A percentile compares a stretch with the other conserved stretches of the same genome.
Conservation (phyloP, 805 yeast species). For the Yamadazyma scolyti region DNA sequence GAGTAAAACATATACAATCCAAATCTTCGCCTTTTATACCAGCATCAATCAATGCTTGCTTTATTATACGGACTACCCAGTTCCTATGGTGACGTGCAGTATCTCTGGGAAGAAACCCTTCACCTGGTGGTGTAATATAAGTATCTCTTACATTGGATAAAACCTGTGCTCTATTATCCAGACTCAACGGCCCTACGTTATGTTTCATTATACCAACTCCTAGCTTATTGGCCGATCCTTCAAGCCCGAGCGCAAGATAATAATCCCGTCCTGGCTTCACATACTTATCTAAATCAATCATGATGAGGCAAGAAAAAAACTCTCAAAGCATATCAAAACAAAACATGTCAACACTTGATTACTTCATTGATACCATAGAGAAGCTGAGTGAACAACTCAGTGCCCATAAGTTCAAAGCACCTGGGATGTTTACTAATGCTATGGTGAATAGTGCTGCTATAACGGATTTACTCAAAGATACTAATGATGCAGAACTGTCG, state of each 20-base stretch:
- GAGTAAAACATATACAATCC: slow-evolving; percentile 88
- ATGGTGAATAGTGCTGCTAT: slow-evolving; percentile 49
- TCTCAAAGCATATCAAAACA: slow-evolving; percentile 1
- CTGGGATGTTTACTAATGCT: slow-evolving; percentile 68
- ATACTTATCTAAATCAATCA: slow-evolving; percentile 46
- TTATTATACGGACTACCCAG: slow-evolving; percentile 83
- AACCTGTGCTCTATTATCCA: slow-evolving; percentile 64
- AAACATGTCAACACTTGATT: slow-evolving; percentile 12
- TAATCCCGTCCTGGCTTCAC: slow-evolving; percentile 41
- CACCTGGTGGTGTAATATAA: slow-evolving; percentile 95
- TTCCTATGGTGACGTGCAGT: slow-evolving; percentile 95
- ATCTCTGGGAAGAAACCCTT: slow-evolving; percentile 94
- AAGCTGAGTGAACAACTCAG: slow-evolving; percentile 38
- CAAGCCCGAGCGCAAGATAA: slow-evolving; percentile 83
- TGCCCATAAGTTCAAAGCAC: slow-evolving; percentile 45
- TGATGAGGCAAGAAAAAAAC: slow-evolving; percentile 14
- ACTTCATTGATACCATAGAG: slow-evolving; percentile 30
- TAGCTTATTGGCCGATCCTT: slow-evolving; percentile 95
- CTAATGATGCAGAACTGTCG: slow-evolving; percentile 48
- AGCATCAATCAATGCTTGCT: slow-evolving; percentile 63
- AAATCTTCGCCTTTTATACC: slow-evolving; percentile 46
- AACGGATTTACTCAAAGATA: slow-evolving; percentile 57
- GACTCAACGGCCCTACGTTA: slow-evolving; percentile 52
- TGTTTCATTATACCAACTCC: slow-evolving; percentile 93
- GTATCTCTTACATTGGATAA: slow-evolving; percentile 93